Evolutionary conservation across 1,284 basidiomycete species (phyloP), one percentile per base, ranked within the genome.

Genomic region (Fomitiporia mediterranea): DNA sequence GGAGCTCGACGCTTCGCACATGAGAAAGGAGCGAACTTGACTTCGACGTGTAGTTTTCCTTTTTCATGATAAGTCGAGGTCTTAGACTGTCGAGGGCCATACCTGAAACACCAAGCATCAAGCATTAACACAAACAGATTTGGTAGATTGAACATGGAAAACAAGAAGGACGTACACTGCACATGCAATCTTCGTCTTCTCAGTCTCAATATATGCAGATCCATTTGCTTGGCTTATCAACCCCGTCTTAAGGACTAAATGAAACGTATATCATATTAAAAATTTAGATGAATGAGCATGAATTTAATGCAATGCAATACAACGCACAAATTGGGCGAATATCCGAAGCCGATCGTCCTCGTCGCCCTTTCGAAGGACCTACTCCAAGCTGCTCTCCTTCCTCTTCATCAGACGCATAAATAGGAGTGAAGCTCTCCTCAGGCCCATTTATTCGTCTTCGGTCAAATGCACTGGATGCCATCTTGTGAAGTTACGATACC

Each of bases 21-120:
- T 4, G 95, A 91, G 69, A 97, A 99, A 0, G 97, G 96, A 1
- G 96, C 83, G 67, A 96, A 98, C 71, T 98, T 98, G 59, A 98
- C 90, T 70, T 98, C 94, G 2, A 99, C 91, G 60, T 94, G 98
- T 56, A 99, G 72, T 57, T 83, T 83, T 0, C 95, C 96, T 60
- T 84, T 86, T 61, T 96, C 90, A 60, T 80, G 91, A 69, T 94
- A 98, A 1, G 82, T 70, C 51, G 80, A 74, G 60, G 79, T 83
- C 76, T 89, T 91, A 25, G 89, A 83, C 66, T 94, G 95, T 55
- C 94, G 83, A 7, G 96, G 97, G 0, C 96, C 96, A 70, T 98
- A 98, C 4, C 94, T 96, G 59, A n/a, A 27, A 53, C 19, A 51
- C 58, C 42, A 37, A 51, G 5, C 52, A 50, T 61, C 53, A 51